phyloP scores from a whole-genome alignment of 305 asterid genomes.

The Ajuga reptans region DNA sequence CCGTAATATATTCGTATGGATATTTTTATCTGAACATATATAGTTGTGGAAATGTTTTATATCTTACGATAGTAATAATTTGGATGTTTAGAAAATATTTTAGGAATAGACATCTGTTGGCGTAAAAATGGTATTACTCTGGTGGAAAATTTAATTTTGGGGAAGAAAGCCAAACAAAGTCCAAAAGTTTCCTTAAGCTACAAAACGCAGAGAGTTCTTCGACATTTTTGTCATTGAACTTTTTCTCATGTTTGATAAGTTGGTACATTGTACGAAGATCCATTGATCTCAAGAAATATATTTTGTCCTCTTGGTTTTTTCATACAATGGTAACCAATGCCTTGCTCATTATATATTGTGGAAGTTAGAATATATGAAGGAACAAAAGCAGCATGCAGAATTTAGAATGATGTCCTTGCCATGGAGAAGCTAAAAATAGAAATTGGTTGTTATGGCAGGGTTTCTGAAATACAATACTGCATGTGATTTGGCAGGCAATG shows the following conservation, averaged over 20 bases:
- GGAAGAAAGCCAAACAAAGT: not conserved
- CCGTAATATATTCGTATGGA: not conserved
- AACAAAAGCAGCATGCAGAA: not conserved
- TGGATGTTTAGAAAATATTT: not conserved
- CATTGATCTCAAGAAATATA: not conserved
- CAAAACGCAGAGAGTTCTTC: not conserved
- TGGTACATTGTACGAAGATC: not conserved
- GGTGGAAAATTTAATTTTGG: not conserved
- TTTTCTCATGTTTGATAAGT: not conserved
- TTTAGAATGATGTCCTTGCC: not conserved
- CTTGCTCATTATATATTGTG: conserved; percentile 5
- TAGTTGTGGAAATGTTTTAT: not conserved
- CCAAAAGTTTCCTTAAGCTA: not conserved
- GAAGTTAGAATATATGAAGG: not conserved
- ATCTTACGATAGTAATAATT: not conserved
- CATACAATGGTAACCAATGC: not conserved
- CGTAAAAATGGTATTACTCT: not conserved
- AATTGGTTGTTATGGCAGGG: not conserved
- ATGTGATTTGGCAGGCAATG: not conserved
- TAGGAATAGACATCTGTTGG: not conserved
- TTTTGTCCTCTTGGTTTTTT: not conserved
- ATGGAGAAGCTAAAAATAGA: not conserved
- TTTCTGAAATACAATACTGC: not conserved
- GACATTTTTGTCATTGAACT: not conserved
- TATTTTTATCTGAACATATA: not conserved